Evolutionary conservation across 768 basidiomycete species (phyloP).

Genomic region (Boletus speciosus): DNA sequence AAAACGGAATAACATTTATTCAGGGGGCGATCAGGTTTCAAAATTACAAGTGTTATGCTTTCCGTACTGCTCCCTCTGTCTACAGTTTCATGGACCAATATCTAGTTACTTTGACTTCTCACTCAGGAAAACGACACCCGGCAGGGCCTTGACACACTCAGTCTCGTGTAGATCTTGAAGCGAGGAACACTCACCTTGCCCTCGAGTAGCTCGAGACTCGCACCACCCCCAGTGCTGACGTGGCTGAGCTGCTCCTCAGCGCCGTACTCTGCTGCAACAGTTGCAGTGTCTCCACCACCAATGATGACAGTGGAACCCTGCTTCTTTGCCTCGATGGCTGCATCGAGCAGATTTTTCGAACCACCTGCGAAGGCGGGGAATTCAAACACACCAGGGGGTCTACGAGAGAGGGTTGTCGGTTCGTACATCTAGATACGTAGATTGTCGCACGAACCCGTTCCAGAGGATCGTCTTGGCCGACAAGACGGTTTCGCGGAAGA

Average conservation of each 20-base stretch:
- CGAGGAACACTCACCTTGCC: constrained; percentile 69
- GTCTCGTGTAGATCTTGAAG: constrained; percentile 8
- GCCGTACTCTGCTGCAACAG: constrained; percentile 81
- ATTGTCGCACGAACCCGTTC: constrained; percentile 67
- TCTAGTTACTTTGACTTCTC: constrained; percentile 49
- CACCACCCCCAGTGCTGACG: constrained; percentile 94
- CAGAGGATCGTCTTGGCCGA: constrained; percentile 95
- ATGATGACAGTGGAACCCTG: constrained; percentile 91
- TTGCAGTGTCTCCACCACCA: constrained; percentile 96
- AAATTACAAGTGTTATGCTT: constrained; percentile 13
- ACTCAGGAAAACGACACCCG: constrained; percentile 89
- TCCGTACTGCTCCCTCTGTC: not conserved
- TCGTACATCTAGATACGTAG: not conserved
- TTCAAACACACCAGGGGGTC: constrained; percentile 97
- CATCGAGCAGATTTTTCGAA: constrained; percentile 79
- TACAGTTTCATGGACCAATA: constrained; percentile 6
- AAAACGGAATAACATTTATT: constrained; percentile 21
- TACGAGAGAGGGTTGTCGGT: constrained; percentile 31
- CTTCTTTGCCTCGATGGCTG: constrained; percentile 80
- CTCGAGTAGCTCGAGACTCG: constrained; percentile 92
- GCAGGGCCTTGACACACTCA: constrained; percentile 55
- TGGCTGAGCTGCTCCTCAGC: constrained; percentile 91
- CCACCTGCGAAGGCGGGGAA: constrained; percentile 88
- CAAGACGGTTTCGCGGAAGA: constrained; percentile 76
- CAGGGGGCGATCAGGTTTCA: not conserved